Evolutionary conservation across 495 filamentous ascomycete species (phyloP).

Genomic region (Melanomma pulvis-pyrius): DNA sequence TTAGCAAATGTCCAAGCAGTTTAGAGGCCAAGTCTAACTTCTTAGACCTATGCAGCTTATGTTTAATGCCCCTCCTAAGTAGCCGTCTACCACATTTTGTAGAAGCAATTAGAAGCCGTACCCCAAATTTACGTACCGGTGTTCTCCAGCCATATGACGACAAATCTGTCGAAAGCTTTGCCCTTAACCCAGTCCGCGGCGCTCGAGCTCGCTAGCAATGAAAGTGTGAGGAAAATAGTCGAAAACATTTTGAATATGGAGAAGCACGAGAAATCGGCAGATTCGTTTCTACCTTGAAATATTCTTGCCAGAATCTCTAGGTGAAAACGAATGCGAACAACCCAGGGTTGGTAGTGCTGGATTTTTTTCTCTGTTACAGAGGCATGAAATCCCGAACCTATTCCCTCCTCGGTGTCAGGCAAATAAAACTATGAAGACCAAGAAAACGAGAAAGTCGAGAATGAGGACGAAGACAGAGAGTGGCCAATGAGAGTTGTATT

Average conservation of each 20-base stretch:
- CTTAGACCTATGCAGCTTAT: too few species aligned
- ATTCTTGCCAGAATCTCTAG: too few species aligned
- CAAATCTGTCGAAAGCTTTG: constrained; percentile 42
- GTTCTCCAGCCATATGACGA: constrained; percentile 46
- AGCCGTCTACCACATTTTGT: too few species aligned
- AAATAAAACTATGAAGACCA: neutral
- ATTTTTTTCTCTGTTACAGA: neutral
- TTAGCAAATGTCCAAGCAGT: too few species aligned
- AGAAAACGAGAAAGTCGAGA: neutral
- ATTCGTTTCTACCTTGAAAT: too few species aligned
- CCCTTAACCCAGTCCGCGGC: constrained; percentile 43
- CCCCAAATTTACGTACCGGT: constrained; percentile 3
- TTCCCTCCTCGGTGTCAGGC: neutral
- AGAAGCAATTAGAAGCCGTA: too few species aligned
- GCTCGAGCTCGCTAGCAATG: neutral
- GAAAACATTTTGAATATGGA: neutral
- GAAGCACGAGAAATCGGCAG: too few species aligned
- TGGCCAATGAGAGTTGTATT: neutral
- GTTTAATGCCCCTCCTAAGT: too few species aligned
- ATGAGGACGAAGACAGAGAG: too few species aligned
- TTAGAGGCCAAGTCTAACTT: too few species aligned
- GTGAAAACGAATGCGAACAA: too few species aligned
- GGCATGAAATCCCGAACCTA: neutral
- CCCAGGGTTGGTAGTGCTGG: too few species aligned
- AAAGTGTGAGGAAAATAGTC: neutral